phyloP scores from a whole-genome alignment of 2,329 filamentous ascomycete species.

The Monosporascus ibericus region DNA sequence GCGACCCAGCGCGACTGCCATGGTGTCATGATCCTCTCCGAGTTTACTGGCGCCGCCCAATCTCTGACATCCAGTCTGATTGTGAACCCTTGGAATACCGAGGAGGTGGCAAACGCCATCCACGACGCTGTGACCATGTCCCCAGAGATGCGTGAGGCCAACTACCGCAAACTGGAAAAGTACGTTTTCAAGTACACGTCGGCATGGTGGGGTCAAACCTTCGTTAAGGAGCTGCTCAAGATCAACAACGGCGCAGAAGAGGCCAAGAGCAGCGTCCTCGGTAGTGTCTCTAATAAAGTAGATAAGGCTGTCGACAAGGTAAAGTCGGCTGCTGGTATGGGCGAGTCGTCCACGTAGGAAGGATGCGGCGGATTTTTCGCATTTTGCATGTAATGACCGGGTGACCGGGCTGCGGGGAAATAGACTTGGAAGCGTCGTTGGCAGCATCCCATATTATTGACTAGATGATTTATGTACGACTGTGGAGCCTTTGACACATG shows the following conservation, averaged over 20 bases:
- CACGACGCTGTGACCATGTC: slow-evolving; percentile 97
- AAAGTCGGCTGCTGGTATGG: too few species aligned
- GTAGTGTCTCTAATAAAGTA: too few species aligned
- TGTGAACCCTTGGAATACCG: slow-evolving; percentile 98
- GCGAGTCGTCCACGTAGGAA: too few species aligned
- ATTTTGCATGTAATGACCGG: too few species aligned
- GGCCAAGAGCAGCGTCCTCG: too few species aligned
- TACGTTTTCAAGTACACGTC: slow-evolving; percentile 98
- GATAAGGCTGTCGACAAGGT: too few species aligned
- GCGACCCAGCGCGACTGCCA: slow-evolving; percentile 86
- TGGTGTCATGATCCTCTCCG: slow-evolving; percentile 89
- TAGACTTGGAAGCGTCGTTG: too few species aligned
- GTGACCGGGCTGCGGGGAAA: too few species aligned
- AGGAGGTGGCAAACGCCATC: slow-evolving; percentile 87
- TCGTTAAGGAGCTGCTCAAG: slow-evolving; percentile 74
- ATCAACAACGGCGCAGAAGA: slow-evolving; percentile 27
- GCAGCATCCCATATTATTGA: too few species aligned
- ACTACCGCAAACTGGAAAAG: slow-evolving; percentile 86
- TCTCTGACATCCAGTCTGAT: slow-evolving; percentile 89
- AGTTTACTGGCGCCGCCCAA: slow-evolving; percentile 94
- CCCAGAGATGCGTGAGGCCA: slow-evolving; percentile 75
- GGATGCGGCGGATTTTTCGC: too few species aligned
- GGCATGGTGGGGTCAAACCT: slow-evolving; percentile 93
- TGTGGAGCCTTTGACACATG: too few species aligned
- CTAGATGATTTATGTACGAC: too few species aligned